These are phyloP conservation scores for Paramecium biaurelia DNA, from an alignment of 73 alveolate species.

Conservation along the genomic window DNA sequence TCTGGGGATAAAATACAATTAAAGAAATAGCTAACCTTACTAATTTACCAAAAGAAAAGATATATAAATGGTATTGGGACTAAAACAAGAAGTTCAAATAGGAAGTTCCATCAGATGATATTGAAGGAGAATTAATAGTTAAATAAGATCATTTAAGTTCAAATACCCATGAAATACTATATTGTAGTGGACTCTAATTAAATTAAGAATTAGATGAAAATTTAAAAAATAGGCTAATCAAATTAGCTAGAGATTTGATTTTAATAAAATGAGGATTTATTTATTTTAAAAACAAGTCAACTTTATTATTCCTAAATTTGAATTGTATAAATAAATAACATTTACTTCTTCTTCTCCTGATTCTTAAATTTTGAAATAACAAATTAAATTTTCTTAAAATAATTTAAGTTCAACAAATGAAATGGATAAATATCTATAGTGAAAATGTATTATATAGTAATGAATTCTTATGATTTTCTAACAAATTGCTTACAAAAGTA, in stretches of 20 bases:
- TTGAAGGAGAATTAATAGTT: background rate
- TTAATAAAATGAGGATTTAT: background rate
- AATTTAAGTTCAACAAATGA: too few relatives aligned
- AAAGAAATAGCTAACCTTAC: background rate
- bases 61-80: slow-evolving; percentile 55
- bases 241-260: slow-evolving; percentile 24
- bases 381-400: background rate
- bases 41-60: slow-evolving; percentile 26
- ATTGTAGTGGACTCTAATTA: background rate
- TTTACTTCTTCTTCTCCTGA: background rate
- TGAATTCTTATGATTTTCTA: background rate
- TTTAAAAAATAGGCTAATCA: background rate
- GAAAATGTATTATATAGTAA: background rate
- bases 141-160: background rate
- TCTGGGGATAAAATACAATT: slow-evolving; percentile 1
- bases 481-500: background rate
- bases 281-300: background rate
- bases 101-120: background rate
- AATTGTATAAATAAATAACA: background rate
- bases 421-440: too few relatives aligned
- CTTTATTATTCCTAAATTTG: background rate
- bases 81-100: slow-evolving; percentile 3
- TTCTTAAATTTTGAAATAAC: background rate
- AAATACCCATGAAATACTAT: background rate
- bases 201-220: background rate